A percentile compares a stretch with the other conserved stretches of the same genome.
phyloP scores from a whole-genome alignment of 2,329 filamentous ascomycete genomes.

The Arthrobotrys sphaeroides region DNA sequence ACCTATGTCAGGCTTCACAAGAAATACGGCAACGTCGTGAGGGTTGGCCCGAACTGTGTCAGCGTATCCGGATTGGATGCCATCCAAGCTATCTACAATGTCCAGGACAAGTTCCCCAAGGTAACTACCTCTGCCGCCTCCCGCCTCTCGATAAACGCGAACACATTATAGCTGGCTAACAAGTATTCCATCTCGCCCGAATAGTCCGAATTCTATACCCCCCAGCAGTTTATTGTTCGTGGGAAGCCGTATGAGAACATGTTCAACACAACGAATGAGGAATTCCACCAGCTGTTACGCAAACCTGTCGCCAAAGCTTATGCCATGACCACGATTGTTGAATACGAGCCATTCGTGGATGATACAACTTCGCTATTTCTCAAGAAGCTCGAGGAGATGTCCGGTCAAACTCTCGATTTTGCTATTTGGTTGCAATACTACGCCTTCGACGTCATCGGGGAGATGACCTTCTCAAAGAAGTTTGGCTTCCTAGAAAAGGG shows the following conservation, averaged over 20 bases:
- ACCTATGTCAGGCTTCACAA: conserved; percentile 75
- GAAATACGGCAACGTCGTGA: conserved; percentile 77
- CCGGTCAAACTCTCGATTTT: conserved; percentile 58
- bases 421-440: conserved; percentile 57
- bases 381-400: conserved; percentile 56
- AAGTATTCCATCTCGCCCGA: background rate
- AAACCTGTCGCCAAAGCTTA: conserved; percentile 80
- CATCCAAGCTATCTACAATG: conserved; percentile 78
- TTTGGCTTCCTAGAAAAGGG: conserved; percentile 60
- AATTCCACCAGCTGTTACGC: conserved; percentile 78
- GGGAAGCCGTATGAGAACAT: conserved; percentile 75
- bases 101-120: conserved; percentile 84
- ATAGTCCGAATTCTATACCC: conserved; percentile 81
- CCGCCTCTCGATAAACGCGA: background rate
- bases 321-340: conserved; percentile 77
- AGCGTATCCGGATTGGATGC: conserved; percentile 79
- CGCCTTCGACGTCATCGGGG: conserved; percentile 61
- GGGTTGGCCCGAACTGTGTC: conserved; percentile 76
- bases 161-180: conserved; percentile 2
- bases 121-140: conserved; percentile 61
- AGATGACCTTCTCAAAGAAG: conserved; percentile 59
- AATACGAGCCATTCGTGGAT: conserved; percentile 83
- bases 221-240: conserved; percentile 77
- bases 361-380: conserved; percentile 68
- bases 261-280: conserved; percentile 79